Percentiles rank a stretch among this genome's conserved stretches.
Conservation (phyloP, 306 rosid genomes). For the Rosa persica region DNA sequence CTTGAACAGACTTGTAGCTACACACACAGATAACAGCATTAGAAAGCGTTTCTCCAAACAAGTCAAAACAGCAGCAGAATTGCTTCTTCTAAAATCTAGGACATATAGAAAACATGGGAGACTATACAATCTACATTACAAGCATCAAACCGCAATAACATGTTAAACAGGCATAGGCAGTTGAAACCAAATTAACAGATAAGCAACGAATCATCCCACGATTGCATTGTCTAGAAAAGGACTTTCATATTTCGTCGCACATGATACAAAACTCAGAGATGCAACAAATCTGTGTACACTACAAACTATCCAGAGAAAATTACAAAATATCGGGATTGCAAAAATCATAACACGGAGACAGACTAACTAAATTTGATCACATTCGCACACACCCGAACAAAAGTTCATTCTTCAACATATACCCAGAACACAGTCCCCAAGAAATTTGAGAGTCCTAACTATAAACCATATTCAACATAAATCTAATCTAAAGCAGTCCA, state of each 20-base stretch:
- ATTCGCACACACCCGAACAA: no score
- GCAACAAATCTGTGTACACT: not conserved
- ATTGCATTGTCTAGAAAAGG: not conserved
- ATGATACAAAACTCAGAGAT: no score
- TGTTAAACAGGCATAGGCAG: not conserved
- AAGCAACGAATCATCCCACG: not conserved
- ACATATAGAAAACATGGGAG: no score
- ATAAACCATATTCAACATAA: not conserved
- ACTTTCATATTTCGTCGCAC: no score
- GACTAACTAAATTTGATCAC: no score
- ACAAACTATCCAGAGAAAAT: not conserved
- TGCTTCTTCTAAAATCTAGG: not conserved
- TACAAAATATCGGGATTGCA: no score
- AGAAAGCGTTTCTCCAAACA: not conserved
- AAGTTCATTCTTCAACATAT: no score
- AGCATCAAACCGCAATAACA: not conserved
- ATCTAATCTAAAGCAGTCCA: not conserved
- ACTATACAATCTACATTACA: no score
- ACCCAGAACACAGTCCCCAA: no score
- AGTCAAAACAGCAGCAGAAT: not conserved
- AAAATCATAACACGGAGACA: no score
- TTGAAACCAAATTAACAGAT: no score
- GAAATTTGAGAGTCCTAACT: no score
- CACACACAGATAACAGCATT: conserved; percentile 9
- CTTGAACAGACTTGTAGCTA: conserved; percentile 75